Base-by-base conservation (phyloP, 441 rosid species). In the Rhodomyrtus psidioides region DNA sequence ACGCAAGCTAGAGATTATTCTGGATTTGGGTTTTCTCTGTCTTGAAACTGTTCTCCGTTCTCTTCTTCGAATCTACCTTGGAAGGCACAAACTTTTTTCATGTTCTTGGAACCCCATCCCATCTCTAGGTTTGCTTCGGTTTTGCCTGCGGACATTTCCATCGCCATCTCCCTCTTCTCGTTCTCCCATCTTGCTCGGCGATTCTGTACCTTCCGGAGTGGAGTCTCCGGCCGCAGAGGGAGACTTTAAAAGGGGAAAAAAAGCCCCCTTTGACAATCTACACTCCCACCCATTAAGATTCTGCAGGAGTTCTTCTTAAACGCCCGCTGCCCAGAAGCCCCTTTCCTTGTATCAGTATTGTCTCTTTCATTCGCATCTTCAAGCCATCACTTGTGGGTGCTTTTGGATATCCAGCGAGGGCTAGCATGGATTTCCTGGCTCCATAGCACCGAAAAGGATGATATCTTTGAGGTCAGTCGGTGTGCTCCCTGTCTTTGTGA, bases 391-490 rank as follows among this genome's bases (percentile, higher is more conserved):
- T 30, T 0, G 75, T 5, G 44, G 8, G 46, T 1, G 49, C 26
- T 21, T 39, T 21, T 15, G n/a, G 9, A 39, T 70, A n/a, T 70
- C 49, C 79, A 21, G 15, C 79, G 75, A 39, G 86, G 60, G 76
- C 74, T 58, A 9, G 90, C 79, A 92, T 92, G 90, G 89, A 55
- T 74, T 85, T 70, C 60, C 86, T 86, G 91, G 82, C 86, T 83
- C 75, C 85, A 39, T 93, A 90, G 90, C 89, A 84, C 65, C 84
- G 84, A 57, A 76, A 54, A 91, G 85, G 83, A 93, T 94, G 95
- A 90, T 90, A 54, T 88, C 88, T 87, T 82, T 93, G 87, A 93
- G 96, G 97, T 93, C 23, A 56, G 89, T 88, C 3, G 49, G 42
- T n/a, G 55, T 49, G 12, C 44, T 51, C 12, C 1, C 13, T 58